A percentile compares a stretch with the other conserved stretches of the same genome.
phyloP scores from a whole-genome alignment of 208 protist genomes.

The Acanthamoeba castellanii region DNA sequence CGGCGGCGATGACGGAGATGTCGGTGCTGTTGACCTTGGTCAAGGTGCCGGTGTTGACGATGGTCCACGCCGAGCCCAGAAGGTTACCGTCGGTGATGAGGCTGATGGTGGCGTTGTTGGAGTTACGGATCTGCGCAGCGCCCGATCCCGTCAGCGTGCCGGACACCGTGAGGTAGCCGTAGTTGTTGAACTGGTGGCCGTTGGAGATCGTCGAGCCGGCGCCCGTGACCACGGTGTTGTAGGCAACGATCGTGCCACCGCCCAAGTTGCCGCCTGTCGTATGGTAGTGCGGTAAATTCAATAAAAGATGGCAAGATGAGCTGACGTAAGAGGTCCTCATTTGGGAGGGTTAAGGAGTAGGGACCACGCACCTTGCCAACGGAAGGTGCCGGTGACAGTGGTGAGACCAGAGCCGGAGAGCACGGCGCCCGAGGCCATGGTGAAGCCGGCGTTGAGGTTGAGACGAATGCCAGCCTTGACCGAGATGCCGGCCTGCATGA shows the following conservation, averaged over 20 bases:
- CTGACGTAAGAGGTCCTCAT: neutral
- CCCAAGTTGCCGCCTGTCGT: constrained; percentile 13
- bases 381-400: constrained; percentile 59
- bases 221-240: neutral
- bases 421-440: neutral
- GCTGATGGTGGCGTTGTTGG: constrained; percentile 47
- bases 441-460: constrained; percentile 7
- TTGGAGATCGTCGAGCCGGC: neutral
- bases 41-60: neutral
- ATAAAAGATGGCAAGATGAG: too few species aligned
- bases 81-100: constrained; percentile 11
- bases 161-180: neutral
- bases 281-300: neutral
- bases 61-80: neutral
- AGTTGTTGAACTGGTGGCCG: constrained; percentile 63
- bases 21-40: constrained; percentile 63
- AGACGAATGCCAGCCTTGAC: constrained; percentile 29
- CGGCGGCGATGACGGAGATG: neutral
- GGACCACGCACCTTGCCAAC: neutral
- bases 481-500: constrained; percentile 29
- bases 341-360: neutral
- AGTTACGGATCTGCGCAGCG: constrained; percentile 33
- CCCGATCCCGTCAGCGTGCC: constrained; percentile 9
- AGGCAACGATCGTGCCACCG: constrained; percentile 37
- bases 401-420: constrained; percentile 53